Evolutionary conservation across 1,139 yeast species (phyloP).

Genomic region (Spathaspora sp.): DNA sequence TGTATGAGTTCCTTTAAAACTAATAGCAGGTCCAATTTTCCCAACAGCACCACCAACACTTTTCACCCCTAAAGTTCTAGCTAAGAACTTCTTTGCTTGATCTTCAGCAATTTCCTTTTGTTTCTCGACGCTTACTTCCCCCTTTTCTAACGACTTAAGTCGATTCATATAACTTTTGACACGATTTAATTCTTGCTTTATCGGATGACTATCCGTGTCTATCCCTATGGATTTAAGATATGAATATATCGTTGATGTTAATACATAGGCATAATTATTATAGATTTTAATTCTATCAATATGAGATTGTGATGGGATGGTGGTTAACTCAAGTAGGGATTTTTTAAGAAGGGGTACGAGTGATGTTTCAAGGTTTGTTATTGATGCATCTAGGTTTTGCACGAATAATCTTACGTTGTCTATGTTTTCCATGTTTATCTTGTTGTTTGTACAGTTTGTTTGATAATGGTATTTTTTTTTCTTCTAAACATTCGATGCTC

Average conservation of each 20-base stretch:
- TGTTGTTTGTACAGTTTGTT: neutral
- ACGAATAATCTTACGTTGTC: conserved; percentile 30
- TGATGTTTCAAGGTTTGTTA: conserved; percentile 27
- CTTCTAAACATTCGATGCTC: conserved; percentile 1
- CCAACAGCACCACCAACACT: conserved; percentile 32
- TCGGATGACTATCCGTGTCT: conserved; percentile 57
- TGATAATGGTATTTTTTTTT: conserved; percentile 1
- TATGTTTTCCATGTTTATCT: conserved; percentile 40
- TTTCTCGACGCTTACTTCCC: conserved; percentile 17
- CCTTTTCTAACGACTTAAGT: conserved; percentile 44
- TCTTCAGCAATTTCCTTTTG: conserved; percentile 18
- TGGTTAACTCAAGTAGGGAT: conserved; percentile 33
- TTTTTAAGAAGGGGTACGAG: conserved; percentile 36
- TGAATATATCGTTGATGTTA: conserved; percentile 50
- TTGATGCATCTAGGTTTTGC: conserved; percentile 27
- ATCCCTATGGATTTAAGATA: conserved; percentile 62
- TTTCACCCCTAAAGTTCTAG: conserved; percentile 43
- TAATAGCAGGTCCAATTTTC: conserved; percentile 53
- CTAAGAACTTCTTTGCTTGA: conserved; percentile 39
- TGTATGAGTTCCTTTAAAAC: conserved; percentile 63
- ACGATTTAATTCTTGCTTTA: conserved; percentile 68
- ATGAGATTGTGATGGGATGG: conserved; percentile 16
- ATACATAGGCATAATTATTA: conserved; percentile 44
- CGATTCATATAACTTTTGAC: conserved; percentile 70
- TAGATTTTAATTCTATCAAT: conserved; percentile 36